Percentiles rank a stretch among this genome's conserved stretches.
phyloP scores from a whole-genome alignment of 2,329 filamentous ascomycete genomes.

The Zalaria sp. region DNA sequence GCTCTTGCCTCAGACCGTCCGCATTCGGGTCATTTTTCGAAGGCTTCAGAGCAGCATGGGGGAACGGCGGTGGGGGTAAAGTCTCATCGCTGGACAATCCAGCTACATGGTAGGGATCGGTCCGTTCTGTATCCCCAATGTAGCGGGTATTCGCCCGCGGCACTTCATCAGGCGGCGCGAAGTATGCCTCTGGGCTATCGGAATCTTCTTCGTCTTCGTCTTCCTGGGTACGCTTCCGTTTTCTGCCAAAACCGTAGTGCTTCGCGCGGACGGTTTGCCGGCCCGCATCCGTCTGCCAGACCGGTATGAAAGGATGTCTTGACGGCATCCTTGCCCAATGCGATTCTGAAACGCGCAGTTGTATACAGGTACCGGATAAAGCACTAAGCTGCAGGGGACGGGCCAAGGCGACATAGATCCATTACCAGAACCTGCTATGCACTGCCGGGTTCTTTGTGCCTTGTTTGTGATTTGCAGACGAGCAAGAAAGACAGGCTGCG shows the following conservation, averaged over 20 bases:
- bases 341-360: too few species aligned
- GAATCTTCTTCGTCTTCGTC: conserved; percentile 12
- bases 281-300: conserved; percentile 3
- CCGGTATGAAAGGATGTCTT: conserved; percentile 5
- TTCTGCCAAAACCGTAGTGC: conserved; percentile 7
- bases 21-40: conserved; percentile 11
- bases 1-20: conserved; percentile 17
- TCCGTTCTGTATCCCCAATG: too few species aligned
- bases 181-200: conserved; percentile 6
- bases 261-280: conserved; percentile 4
- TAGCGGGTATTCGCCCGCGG: conserved; percentile 3
- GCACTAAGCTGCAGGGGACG: too few species aligned
- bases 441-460: too few species aligned
- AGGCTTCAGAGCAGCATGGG: conserved; percentile 22
- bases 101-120: conserved; percentile 23
- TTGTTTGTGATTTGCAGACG: too few species aligned
- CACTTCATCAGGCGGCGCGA: too few species aligned
- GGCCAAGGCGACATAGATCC: too few species aligned
- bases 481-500: too few species aligned
- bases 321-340: not conserved
- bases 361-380: too few species aligned
- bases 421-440: too few species aligned
- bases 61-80: conserved; percentile 26
- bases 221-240: conserved; percentile 4
- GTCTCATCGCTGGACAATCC: conserved; percentile 20